Percentiles rank a stretch among this genome's conserved stretches.
These are phyloP conservation scores for Mortierella antarctica DNA, from an alignment of 192 early-diverging fungal genomes.

Conservation along the genomic window DNA sequence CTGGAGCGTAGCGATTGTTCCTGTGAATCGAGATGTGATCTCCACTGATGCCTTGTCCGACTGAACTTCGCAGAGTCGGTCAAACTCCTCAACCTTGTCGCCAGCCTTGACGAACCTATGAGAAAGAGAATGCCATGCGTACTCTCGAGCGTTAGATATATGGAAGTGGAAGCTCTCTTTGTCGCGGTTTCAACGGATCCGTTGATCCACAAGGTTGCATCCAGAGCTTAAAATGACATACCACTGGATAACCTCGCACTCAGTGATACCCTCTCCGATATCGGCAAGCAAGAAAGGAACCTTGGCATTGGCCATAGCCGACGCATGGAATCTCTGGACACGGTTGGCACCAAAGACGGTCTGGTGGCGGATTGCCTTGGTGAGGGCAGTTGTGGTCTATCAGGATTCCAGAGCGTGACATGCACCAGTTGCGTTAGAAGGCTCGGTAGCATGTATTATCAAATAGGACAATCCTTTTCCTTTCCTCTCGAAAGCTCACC, in stretches of 20 bases:
- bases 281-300: slow-evolving; percentile 92
- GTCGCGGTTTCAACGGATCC: background rate
- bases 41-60: slow-evolving; percentile 99
- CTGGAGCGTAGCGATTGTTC: slow-evolving; percentile 82
- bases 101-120: slow-evolving; percentile 93
- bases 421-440: no score
- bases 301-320: slow-evolving; percentile 49
- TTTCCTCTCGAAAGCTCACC: slow-evolving; percentile 13
- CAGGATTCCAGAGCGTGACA: background rate
- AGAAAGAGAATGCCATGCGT: background rate
- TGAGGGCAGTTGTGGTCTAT: slow-evolving; percentile 23
- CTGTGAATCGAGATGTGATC: slow-evolving; percentile 96
- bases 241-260: slow-evolving; percentile 99
- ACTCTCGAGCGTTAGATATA: background rate
- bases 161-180: background rate
- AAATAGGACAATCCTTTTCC: background rate
- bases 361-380: slow-evolving; percentile 40
- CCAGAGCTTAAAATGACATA: slow-evolving; percentile 37
- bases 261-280: slow-evolving; percentile 98
- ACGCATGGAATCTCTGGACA: slow-evolving; percentile 63
- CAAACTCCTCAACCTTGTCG: slow-evolving; percentile 89
- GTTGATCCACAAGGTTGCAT: slow-evolving; percentile 3
- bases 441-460: background rate
- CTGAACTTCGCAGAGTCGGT: slow-evolving; percentile 96
- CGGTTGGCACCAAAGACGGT: slow-evolving; percentile 22